Evolutionary conservation across 169 alveolate species (phyloP), one percentile per base, ranked within the genome.

Genomic region (Cystoisospora suis): DNA sequence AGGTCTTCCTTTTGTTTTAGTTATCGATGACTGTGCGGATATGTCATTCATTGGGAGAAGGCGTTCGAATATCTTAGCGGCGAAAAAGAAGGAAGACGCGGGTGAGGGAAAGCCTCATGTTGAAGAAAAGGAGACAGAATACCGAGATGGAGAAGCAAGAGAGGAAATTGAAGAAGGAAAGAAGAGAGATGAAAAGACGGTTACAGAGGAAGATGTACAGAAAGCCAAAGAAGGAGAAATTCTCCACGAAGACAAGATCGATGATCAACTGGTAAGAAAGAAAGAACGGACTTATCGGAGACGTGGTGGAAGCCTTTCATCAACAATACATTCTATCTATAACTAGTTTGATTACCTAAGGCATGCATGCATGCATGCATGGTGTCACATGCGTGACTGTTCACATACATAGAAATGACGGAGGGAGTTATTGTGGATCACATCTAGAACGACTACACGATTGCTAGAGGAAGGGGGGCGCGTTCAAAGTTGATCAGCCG

Each of bases 21-120:
- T 97, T 36, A 83, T 98, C 44, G 99, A 97, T 90, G 99, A 98
- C 94, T 96, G 98, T 44, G 97, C 98, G 75, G 96, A 96, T 36
- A 97, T 97, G 94, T 96, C 99, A 91, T 97, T 96, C 93, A 96
- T 98, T 90, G 95, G 97, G 81, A 95, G 98, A 56, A 46, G 88
- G 38, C 83, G 83, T 56, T 38, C 56, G 23, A 38, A 34, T 6
- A 17, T 72, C 58, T 56, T 34, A 17, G 3, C 23, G 83, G 32
- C 20, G 36, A 61, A n/a, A 38, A 61, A n/a, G 83, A 5, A 53
- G 65, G 23, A 38, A 6, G 32, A 17, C 58, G 83, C 15, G 1
- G 83, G n/a, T 2, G 45, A 17, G n/a, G 6, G 32, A 0, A 46
- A n/a, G 53, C 12, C 6, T 15, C 42, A n/a, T 17, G 4, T 29